A percentile compares a stretch with the other conserved stretches of the same genome.
Evolutionary conservation across 192 early-diverging fungal species (phyloP).

Genomic region (Backusella mclennaniae): DNA sequence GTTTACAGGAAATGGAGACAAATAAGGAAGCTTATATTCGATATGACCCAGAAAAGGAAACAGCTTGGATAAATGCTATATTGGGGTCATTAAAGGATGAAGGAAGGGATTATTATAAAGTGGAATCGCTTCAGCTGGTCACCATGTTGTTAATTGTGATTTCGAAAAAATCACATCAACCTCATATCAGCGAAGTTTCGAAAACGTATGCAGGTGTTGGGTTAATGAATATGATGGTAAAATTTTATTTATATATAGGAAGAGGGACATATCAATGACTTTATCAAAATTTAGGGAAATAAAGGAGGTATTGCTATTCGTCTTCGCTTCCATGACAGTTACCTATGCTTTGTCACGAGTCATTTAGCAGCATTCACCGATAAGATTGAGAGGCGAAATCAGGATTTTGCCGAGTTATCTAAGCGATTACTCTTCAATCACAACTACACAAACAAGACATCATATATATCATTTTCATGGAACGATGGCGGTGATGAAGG

Average conservation of each 20-base stretch:
- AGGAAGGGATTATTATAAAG: slow-evolving; percentile 58
- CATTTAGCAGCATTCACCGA: slow-evolving; percentile 87
- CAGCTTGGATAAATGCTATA: slow-evolving; percentile 80
- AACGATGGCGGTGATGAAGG: slow-evolving; percentile 38
- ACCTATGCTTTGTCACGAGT: slow-evolving; percentile 83
- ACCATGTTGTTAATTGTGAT: slow-evolving; percentile 88
- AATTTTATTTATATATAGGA: not conserved
- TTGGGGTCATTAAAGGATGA: slow-evolving; percentile 58
- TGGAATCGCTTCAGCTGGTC: slow-evolving; percentile 82
- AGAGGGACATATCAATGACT: not conserved
- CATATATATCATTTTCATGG: slow-evolving; percentile 28
- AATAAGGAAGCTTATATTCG: slow-evolving; percentile 84
- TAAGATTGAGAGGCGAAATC: slow-evolving; percentile 83
- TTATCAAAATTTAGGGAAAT: slow-evolving; percentile 71
- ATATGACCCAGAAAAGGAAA: slow-evolving; percentile 77
- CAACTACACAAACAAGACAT: not conserved
- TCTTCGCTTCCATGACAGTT: slow-evolving; percentile 74
- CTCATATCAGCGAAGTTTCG: slow-evolving; percentile 61
- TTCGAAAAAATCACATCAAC: slow-evolving; percentile 49
- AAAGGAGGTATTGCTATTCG: slow-evolving; percentile 91
- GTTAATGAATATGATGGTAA: slow-evolving; percentile 74
- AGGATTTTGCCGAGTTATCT: slow-evolving; percentile 86
- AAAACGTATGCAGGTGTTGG: slow-evolving; percentile 79
- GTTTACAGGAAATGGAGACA: slow-evolving; percentile 92
- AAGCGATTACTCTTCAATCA: slow-evolving; percentile 62